Percentiles rank a stretch among this genome's conserved stretches.
Evolutionary conservation across 768 basidiomycete species (phyloP).

Genomic region (Leccinum sublutescens): DNA sequence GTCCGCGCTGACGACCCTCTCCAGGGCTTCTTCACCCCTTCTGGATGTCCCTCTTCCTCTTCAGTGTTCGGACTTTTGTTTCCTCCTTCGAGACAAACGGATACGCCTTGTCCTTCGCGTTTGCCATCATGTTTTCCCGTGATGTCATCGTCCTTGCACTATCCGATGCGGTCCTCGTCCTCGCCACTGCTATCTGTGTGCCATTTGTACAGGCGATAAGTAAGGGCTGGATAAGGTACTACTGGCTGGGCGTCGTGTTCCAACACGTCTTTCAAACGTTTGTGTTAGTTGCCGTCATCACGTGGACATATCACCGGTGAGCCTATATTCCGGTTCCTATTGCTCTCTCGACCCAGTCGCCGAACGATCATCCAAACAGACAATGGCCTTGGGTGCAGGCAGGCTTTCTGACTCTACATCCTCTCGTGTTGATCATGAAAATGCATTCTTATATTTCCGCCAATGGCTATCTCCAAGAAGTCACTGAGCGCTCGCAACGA

Average conservation of each 20-base stretch:
- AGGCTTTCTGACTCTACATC: conserved; percentile 84
- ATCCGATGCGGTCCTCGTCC: conserved; percentile 79
- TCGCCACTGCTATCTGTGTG: conserved; percentile 73
- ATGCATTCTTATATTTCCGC: conserved; percentile 92
- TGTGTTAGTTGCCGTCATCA: conserved; percentile 70
- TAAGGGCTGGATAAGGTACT: conserved; percentile 62
- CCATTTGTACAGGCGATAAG: conserved; percentile 77
- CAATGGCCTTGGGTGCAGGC: conserved; percentile 99
- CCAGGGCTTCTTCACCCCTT: conserved; percentile 92
- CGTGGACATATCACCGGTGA: conserved; percentile 88
- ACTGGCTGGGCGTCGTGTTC: conserved; percentile 69
- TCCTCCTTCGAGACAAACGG: conserved; percentile 76
- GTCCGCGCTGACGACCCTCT: conserved; percentile 3
- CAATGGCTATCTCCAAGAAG: conserved; percentile 77
- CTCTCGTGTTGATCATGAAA: conserved; percentile 91
- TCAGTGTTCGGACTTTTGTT: conserved; percentile 75
- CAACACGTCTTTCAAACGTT: conserved; percentile 80
- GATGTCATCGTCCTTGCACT: conserved; percentile 82
- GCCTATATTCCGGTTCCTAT: conserved; percentile 11
- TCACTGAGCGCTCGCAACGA: conserved; percentile 45
- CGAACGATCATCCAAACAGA: conserved; percentile 35
- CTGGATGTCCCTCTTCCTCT: conserved; percentile 87
- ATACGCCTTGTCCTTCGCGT: conserved; percentile 71
- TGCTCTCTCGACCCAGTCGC: neutral
- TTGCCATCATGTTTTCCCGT: conserved; percentile 84